phyloP scores from a whole-genome alignment of 2,329 filamentous ascomycete genomes.

The Alternaria sp. region DNA sequence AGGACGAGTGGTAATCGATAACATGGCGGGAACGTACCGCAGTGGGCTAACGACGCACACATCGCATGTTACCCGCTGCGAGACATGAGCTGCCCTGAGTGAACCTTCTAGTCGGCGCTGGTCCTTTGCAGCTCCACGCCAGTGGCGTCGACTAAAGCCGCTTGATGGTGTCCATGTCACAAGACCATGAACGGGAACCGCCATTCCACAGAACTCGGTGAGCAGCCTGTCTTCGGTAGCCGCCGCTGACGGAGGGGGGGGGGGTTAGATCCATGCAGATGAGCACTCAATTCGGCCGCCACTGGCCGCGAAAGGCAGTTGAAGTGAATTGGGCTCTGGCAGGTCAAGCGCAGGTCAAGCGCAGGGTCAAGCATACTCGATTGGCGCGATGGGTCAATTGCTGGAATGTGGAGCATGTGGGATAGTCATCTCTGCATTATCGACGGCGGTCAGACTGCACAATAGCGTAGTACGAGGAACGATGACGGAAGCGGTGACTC shows the following conservation, averaged over 20 bases:
- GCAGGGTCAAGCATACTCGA: neutral
- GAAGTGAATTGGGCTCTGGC: slow-evolving; percentile 27
- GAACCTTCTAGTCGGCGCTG: slow-evolving; percentile 21
- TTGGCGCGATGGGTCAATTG: slow-evolving; percentile 21
- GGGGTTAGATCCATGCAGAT: slow-evolving; percentile 19
- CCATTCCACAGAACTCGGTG: slow-evolving; percentile 29
- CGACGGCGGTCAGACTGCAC: slow-evolving; percentile 31
- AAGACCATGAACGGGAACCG: slow-evolving; percentile 30
- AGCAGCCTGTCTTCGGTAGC: slow-evolving; percentile 23
- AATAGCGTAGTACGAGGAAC: slow-evolving; percentile 9
- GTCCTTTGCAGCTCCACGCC: slow-evolving; percentile 39
- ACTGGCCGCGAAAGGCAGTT: slow-evolving; percentile 20
- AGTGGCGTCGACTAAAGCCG: slow-evolving; percentile 29
- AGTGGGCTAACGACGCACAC: slow-evolving; percentile 24
- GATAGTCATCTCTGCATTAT: slow-evolving; percentile 28
- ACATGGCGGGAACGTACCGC: slow-evolving; percentile 25
- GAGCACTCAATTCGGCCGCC: slow-evolving; percentile 13
- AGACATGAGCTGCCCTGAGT: slow-evolving; percentile 39
- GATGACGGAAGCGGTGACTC: slow-evolving; percentile 34
- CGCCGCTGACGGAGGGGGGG: slow-evolving; percentile 13
- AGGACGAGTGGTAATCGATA: slow-evolving; percentile 22
- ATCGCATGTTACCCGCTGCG: slow-evolving; percentile 36
- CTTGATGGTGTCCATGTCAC: slow-evolving; percentile 35
- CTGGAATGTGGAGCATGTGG: slow-evolving; percentile 37
- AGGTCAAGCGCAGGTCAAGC: slow-evolving; percentile 22